phyloP scores from a whole-genome alignment of 2,329 filamentous ascomycete genomes.

The Aspergillus sp. region DNA sequence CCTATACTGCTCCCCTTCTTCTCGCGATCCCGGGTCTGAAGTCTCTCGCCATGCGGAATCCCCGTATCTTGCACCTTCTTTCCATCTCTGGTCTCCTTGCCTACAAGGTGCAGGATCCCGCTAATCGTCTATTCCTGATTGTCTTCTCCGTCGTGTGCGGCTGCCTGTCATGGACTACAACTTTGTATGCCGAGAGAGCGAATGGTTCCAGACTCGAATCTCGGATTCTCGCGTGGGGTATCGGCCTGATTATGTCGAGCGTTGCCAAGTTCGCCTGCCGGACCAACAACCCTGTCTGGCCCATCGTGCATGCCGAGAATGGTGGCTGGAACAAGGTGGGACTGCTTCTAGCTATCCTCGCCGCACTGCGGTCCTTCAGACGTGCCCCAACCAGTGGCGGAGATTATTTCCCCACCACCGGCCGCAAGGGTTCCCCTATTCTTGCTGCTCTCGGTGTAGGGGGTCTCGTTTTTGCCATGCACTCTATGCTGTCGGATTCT shows the following conservation, averaged over 20 bases:
- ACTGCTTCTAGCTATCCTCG: conserved; percentile 70
- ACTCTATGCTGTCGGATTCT: conserved; percentile 90
- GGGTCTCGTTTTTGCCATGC: conserved; percentile 82
- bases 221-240: conserved; percentile 74
- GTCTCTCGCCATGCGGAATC: conserved; percentile 65
- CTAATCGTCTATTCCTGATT: conserved; percentile 74
- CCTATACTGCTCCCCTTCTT: conserved; percentile 75
- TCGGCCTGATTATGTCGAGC: conserved; percentile 81
- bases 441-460: conserved; percentile 76
- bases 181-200: conserved; percentile 73
- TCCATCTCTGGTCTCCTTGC: conserved; percentile 77
- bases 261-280: conserved; percentile 89
- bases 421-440: conserved; percentile 65
- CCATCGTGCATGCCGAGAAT: conserved; percentile 83
- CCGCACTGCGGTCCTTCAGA: conserved; percentile 73
- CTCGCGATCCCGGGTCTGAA: conserved; percentile 71
- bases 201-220: conserved; percentile 76
- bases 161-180: conserved; percentile 80
- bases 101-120: conserved; percentile 72
- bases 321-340: conserved; percentile 91
- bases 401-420: conserved; percentile 51
- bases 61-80: conserved; percentile 70
- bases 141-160: conserved; percentile 77
- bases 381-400: conserved; percentile 54
- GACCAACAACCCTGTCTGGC: conserved; percentile 97